Conservation (phyloP, 1,284 basidiomycete species). For the Pseudozyma sp. region DNA sequence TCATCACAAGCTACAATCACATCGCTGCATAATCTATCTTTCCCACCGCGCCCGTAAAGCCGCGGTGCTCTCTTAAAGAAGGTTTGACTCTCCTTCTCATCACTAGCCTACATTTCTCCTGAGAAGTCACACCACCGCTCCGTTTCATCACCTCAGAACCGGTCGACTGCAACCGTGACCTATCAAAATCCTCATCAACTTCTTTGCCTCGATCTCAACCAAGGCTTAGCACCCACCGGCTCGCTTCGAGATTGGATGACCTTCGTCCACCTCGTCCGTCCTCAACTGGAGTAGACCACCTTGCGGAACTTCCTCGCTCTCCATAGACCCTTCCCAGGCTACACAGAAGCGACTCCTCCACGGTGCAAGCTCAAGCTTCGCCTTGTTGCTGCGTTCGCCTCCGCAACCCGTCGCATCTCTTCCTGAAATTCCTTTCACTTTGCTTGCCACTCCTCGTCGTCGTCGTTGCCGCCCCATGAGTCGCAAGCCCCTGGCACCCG, state of each 20-base stretch:
- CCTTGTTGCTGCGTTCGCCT: background rate
- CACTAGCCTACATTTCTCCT: constrained; percentile 25
- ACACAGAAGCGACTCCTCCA: constrained; percentile 1
- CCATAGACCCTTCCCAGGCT: background rate
- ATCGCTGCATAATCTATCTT: constrained; percentile 6
- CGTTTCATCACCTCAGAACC: constrained; percentile 12
- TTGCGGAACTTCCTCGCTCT: background rate
- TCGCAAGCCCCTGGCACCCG: constrained; percentile 31
- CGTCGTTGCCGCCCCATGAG: constrained; percentile 20
- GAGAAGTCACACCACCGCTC: constrained; percentile 24
- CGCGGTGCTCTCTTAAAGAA: constrained; percentile 16
- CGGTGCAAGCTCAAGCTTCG: constrained; percentile 14
- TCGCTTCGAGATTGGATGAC: constrained; percentile 3
- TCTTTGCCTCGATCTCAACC: background rate
- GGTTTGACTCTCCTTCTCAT: constrained; percentile 19
- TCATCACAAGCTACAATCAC: constrained; percentile 28
- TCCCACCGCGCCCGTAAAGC: constrained; percentile 24
- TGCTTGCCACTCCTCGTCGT: background rate
- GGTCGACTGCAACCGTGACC: constrained; percentile 5
- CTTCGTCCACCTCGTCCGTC: constrained; percentile 1
- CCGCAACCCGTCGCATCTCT: background rate
- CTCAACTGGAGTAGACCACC: constrained; percentile 1
- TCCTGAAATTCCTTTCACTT: background rate
- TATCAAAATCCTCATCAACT: constrained; percentile 21
- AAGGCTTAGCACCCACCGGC: background rate